Evolutionary conservation across 371 early-diverging fungal genomes (phyloP).

Genomic region (Nematocida displodere): DNA sequence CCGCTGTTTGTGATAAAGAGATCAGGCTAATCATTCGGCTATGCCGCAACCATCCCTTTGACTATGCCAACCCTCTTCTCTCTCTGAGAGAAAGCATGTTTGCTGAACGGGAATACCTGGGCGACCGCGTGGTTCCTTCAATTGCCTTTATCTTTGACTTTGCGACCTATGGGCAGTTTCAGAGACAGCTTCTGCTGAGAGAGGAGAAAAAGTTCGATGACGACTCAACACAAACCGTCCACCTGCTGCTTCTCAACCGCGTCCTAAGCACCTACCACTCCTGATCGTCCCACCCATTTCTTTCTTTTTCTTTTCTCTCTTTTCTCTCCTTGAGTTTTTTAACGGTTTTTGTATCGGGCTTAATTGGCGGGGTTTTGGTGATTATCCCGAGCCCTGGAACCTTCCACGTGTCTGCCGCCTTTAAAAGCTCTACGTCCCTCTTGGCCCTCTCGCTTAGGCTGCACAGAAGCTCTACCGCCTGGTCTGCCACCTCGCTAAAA

Average conservation of each 20-base stretch:
- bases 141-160: slow-evolving; percentile 51
- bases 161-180: not conserved
- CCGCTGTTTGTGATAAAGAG: slow-evolving; percentile 19
- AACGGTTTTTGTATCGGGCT: slow-evolving; percentile 46
- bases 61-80: slow-evolving; percentile 47
- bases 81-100: slow-evolving; percentile 45
- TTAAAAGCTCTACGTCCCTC: slow-evolving; percentile 50
- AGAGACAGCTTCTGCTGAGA: slow-evolving; percentile 8
- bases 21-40: slow-evolving; percentile 55
- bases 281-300: not conserved
- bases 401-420: slow-evolving; percentile 39
- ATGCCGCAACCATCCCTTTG: slow-evolving; percentile 56
- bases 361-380: slow-evolving; percentile 29
- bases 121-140: slow-evolving; percentile 18
- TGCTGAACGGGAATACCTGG: slow-evolving; percentile 23
- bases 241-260: not conserved
- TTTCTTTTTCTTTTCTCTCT: slow-evolving; percentile 47
- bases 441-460: slow-evolving; percentile 50
- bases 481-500: not conserved
- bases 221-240: slow-evolving; percentile 1
- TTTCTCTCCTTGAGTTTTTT: slow-evolving; percentile 50
- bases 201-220: not conserved
- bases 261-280: slow-evolving; percentile 11
- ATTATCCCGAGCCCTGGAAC: slow-evolving; percentile 47
- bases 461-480: not conserved